phyloP scores from a whole-genome alignment of 2,329 filamentous ascomycete genomes.

The Hypoxylon sp. region DNA sequence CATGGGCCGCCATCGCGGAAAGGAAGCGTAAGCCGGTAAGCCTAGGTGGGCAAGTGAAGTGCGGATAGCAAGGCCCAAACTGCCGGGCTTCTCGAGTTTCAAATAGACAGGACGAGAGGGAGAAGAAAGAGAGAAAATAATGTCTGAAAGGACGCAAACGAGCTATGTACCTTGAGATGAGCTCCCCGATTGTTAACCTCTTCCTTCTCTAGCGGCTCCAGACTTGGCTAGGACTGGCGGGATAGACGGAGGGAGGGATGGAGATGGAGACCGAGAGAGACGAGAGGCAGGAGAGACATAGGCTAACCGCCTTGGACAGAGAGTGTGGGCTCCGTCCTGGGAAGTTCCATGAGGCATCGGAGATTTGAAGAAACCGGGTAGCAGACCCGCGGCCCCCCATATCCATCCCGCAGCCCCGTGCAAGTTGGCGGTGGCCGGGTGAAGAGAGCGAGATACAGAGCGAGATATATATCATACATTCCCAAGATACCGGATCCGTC shows the following conservation, averaged over 20 bases:
- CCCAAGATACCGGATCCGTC: slow-evolving; percentile 30
- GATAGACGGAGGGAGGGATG: too few species aligned
- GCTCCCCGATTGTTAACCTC: too few species aligned
- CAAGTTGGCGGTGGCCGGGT: slow-evolving; percentile 20
- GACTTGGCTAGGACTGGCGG: too few species aligned
- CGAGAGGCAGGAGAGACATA: too few species aligned
- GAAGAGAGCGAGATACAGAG: slow-evolving; percentile 7
- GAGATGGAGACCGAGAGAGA: too few species aligned
- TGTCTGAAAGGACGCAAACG: too few species aligned
- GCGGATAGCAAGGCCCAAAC: slow-evolving; percentile 10
- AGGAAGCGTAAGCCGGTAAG: slow-evolving; percentile 14
- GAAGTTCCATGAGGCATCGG: slow-evolving; percentile 6
- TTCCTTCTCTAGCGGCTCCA: slow-evolving; percentile 16
- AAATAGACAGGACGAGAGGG: too few species aligned
- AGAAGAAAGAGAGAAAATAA: too few species aligned
- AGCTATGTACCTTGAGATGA: too few species aligned
- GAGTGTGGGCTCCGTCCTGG: slow-evolving; percentile 17
- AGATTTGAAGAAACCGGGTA: slow-evolving; percentile 9
- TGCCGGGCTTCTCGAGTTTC: slow-evolving; percentile 31
- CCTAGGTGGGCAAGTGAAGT: too few species aligned
- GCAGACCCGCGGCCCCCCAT: slow-evolving; percentile 24
- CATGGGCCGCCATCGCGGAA: slow-evolving; percentile 25
- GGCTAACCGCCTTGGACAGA: slow-evolving; percentile 11
- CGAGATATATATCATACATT: too few species aligned
- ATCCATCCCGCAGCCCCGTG: slow-evolving; percentile 32